Conservation (phyloP, 1,284 basidiomycete species). For the Apiotrichum laibachii region DNA sequence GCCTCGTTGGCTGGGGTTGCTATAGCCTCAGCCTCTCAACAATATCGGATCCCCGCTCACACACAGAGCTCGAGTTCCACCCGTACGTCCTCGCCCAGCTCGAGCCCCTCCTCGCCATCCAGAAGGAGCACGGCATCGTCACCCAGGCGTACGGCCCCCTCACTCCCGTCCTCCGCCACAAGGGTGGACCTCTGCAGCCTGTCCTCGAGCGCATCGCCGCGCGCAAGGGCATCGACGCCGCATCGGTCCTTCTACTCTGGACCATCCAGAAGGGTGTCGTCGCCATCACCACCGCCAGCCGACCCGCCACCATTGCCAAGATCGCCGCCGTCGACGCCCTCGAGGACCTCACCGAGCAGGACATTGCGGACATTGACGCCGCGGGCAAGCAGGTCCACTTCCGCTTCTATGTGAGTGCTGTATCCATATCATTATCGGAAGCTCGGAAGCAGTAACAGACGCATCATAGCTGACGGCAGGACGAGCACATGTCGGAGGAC, state of each 20-base stretch:
- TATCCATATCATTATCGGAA: too few relatives aligned
- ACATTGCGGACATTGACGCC: constrained; percentile 63
- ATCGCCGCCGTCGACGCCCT: constrained; percentile 59
- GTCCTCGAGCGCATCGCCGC: constrained; percentile 56
- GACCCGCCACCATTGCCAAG: constrained; percentile 63
- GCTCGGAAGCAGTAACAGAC: neutral
- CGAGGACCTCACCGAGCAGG: constrained; percentile 62
- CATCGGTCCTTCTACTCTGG: constrained; percentile 64
- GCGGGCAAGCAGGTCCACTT: constrained; percentile 63
- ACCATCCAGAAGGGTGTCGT: constrained; percentile 58
- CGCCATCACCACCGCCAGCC: constrained; percentile 67
- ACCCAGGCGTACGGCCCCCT: constrained; percentile 62
- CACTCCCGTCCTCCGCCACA: constrained; percentile 59
- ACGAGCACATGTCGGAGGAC: constrained; percentile 46
- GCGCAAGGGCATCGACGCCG: constrained; percentile 52
- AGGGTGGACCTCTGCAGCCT: constrained; percentile 58
- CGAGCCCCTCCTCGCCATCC: constrained; percentile 59
- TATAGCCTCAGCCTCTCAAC: constrained; percentile 57
- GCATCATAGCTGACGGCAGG: neutral
- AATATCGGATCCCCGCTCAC: constrained; percentile 1
- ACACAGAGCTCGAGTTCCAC: constrained; percentile 65
- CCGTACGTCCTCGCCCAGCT: constrained; percentile 67
- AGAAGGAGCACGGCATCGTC: constrained; percentile 62
- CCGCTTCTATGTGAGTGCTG: constrained; percentile 34
- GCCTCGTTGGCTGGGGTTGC: constrained; percentile 49